Evolutionary conservation across 176 grass and related monocot genomes (phyloP).

Genomic region (Eleusine coracana): DNA sequence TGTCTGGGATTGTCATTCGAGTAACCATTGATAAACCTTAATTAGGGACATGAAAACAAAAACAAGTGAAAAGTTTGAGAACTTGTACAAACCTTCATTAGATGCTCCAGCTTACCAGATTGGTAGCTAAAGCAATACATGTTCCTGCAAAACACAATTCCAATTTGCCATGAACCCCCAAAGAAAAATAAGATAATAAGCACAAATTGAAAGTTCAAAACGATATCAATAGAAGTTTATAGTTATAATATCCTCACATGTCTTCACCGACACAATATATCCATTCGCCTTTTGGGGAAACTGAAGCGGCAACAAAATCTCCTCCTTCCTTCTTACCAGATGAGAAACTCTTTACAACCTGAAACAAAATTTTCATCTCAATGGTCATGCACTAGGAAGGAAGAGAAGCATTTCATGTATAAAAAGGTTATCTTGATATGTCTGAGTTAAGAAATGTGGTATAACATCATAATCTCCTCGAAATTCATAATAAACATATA

Average conservation of each 20-base stretch:
- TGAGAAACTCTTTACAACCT: conserved; percentile 98
- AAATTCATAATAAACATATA: not conserved
- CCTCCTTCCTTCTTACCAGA: conserved; percentile 94
- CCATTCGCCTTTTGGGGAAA: conserved; percentile 99
- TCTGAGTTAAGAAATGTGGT: not conserved
- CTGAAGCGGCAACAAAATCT: conserved; percentile 88
- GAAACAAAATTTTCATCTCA: conserved; percentile 37
- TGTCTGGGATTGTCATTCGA: not conserved
- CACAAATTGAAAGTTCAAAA: not conserved
- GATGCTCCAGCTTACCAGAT: conserved; percentile 95
- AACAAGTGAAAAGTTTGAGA: not conserved
- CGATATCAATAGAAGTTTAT: conserved; percentile 28
- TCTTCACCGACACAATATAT: conserved; percentile 99
- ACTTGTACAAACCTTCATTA: conserved; percentile 79
- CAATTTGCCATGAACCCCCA: not conserved
- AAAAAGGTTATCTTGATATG: not conserved
- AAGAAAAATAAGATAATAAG: conserved; percentile 19
- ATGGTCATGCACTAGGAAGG: conserved; percentile 17
- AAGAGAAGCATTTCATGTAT: not conserved
- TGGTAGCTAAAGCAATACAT: conserved; percentile 97
- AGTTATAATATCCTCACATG: conserved; percentile 62
- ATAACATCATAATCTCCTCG: not conserved
- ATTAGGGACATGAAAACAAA: not conserved
- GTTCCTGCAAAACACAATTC: conserved; percentile 60
- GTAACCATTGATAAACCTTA: not conserved